These are phyloP conservation scores for Verticillium dahliae DNA, from an alignment of 2,329 filamentous ascomycete genomes.

Conservation along the genomic window DNA sequence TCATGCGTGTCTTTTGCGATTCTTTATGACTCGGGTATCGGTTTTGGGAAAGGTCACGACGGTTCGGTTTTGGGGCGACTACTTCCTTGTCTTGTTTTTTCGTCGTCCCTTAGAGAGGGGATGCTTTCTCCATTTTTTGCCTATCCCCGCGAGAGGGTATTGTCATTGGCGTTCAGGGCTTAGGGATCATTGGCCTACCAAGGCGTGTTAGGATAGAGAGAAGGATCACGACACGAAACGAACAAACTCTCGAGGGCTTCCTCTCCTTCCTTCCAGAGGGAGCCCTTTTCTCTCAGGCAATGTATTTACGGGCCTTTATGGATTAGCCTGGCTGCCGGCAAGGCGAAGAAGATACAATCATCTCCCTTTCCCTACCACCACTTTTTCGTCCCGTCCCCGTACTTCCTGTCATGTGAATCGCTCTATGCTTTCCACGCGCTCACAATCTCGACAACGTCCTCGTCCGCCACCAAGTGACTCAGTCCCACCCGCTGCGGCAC, in stretches of 20 bases:
- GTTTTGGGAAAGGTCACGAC: constrained; percentile 6
- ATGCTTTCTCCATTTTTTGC: neutral
- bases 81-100: constrained; percentile 1
- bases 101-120: neutral
- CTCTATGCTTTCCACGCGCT: constrained; percentile 54
- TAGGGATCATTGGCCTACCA: constrained; percentile 9
- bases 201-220: constrained; percentile 6
- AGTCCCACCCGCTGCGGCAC: constrained; percentile 89
- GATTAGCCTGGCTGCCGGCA: constrained; percentile 1
- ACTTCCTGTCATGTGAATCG: neutral
- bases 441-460: constrained; percentile 63
- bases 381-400: neutral
- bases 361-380: constrained; percentile 1
- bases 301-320: constrained; percentile 6
- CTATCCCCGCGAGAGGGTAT: neutral
- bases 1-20: neutral
- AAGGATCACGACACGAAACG: constrained; percentile 13
- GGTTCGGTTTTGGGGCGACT: constrained; percentile 3
- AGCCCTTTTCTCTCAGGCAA: constrained; percentile 2
- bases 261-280: neutral
- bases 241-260: constrained; percentile 3
- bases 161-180: neutral
- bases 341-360: constrained; percentile 5
- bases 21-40: constrained; percentile 6
- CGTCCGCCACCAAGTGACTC: constrained; percentile 67